Evolutionary conservation across 2,329 filamentous ascomycete genomes (phyloP), one percentile per base, ranked within the genome.

Genomic region (Colletotrichum sp.): DNA sequence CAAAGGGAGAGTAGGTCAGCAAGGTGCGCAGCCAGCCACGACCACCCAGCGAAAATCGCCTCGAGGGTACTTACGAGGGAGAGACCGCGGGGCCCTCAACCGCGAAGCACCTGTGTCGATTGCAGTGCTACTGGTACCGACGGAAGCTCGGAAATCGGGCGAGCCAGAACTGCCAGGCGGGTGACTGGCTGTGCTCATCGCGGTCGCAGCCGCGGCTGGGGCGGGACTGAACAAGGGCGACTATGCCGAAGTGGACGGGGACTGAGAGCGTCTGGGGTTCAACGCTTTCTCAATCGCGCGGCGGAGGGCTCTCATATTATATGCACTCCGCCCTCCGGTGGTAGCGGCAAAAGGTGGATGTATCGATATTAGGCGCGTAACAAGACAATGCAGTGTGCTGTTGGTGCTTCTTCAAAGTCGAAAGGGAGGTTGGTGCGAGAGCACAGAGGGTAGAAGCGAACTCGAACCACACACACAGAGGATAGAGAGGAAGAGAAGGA

Each of bases 61-160:
- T 30, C 21, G 21, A 26, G 67, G 13, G 30, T 28, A 26, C 81
- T 69, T 78, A 85, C 82, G 81, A 60, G 83, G 83, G 28, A 85
- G 76, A 21, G 79, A 79, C 28, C 77, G 70, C n/a, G 78, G 79
- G 15, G 76, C 63, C 34, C 78, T 78, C 16, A 74, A 64, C 21
- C 78, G 79, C 13, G 78, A 65, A 57, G 72, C 72, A 34, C 67
- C 48, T 10, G 67, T 55, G 21, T 77, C 69, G 57, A 78, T 72
- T 13, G 75, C 72, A 48, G 77, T 77, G 70, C 72, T 78, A 55
- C 75, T 77, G 21, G 77, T 78, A 36, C 75, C 75, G 34, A 75
- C 75, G 24, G 77, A 78, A 13, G 68, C 72, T 66, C 77, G 66
- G 26, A 77, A 67, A 43, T 78, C 77, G 43, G 72, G 68, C 59